Percentiles rank a stretch among this genome's conserved stretches.
Conservation (phyloP, 768 basidiomycete species). For the Phylloporus scabripes region DNA sequence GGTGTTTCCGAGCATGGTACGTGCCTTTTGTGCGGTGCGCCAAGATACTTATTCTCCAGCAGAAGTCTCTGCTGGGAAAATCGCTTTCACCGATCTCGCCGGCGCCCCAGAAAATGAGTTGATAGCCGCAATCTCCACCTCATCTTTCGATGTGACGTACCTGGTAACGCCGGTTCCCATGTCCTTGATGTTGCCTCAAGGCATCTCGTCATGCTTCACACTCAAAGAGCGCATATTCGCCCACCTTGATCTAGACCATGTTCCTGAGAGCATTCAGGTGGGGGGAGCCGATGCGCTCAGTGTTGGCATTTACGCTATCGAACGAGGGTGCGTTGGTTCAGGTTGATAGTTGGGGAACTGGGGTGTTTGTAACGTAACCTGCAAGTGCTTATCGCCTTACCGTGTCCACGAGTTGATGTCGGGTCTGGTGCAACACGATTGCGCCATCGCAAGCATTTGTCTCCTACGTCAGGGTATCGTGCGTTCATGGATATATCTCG, state of each 20-base stretch:
- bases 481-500: no score
- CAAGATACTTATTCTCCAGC: not conserved
- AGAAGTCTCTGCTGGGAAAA: slow-evolving; percentile 24
- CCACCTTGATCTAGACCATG: slow-evolving; percentile 37
- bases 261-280: slow-evolving; percentile 26
- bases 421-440: not conserved
- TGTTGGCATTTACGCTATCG: slow-evolving; percentile 30
- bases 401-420: not conserved
- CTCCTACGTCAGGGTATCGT: no score
- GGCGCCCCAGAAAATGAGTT: slow-evolving; percentile 22
- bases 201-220: slow-evolving; percentile 21
- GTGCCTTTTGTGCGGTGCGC: not conserved
- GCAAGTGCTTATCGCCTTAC: not conserved
- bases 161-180: slow-evolving; percentile 32
- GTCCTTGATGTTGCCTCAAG: slow-evolving; percentile 13
- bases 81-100: slow-evolving; percentile 27
- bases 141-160: slow-evolving; percentile 11
- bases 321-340: slow-evolving; percentile 7
- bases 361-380: slow-evolving; percentile 1
- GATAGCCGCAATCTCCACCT: slow-evolving; percentile 11
- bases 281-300: slow-evolving; percentile 29
- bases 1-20: slow-evolving; percentile 23
- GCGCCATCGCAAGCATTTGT: no score
- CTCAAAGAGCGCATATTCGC: slow-evolving; percentile 27
- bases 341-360: not conserved